phyloP scores from a whole-genome alignment of 2,329 filamentous ascomycete species.

The Beauveria bassiana region DNA sequence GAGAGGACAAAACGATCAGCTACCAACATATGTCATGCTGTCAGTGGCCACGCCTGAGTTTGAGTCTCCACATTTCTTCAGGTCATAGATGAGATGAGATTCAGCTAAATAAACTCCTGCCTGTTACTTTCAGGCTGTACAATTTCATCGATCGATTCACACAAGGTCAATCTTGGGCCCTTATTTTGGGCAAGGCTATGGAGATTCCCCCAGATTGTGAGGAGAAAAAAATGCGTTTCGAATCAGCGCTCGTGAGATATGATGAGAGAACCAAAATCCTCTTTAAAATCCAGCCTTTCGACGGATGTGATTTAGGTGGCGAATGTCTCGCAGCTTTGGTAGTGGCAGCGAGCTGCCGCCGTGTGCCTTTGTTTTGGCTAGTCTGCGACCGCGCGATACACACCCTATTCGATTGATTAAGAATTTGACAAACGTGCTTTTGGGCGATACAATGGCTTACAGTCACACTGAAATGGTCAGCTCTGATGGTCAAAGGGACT shows the following conservation, averaged over 20 bases:
- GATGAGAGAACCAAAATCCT: neutral
- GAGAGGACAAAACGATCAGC: too few species aligned
- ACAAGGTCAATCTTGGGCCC: neutral
- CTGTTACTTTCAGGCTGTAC: neutral
- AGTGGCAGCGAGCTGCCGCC: neutral
- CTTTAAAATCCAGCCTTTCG: conserved; percentile 4
- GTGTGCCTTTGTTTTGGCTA: conserved; percentile 7
- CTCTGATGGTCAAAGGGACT: neutral
- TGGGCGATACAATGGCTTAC: conserved; percentile 10
- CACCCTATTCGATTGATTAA: conserved; percentile 24
- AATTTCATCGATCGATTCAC: neutral
- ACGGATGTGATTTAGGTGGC: conserved; percentile 8
- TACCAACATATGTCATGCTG: too few species aligned
- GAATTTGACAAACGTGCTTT: neutral
- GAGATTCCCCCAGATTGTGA: neutral
- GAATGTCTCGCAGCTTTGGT: conserved; percentile 4
- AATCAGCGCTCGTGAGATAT: neutral
- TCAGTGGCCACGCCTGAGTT: neutral
- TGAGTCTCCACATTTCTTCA: neutral
- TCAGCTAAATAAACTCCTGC: neutral
- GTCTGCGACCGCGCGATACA: conserved; percentile 24
- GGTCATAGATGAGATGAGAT: conserved; percentile 5
- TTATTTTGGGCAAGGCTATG: neutral
- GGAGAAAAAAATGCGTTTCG: neutral
- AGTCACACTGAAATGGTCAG: conserved; percentile 23